Conservation (phyloP, 2,329 filamentous ascomycete genomes). For the Cladosporium sp. region DNA sequence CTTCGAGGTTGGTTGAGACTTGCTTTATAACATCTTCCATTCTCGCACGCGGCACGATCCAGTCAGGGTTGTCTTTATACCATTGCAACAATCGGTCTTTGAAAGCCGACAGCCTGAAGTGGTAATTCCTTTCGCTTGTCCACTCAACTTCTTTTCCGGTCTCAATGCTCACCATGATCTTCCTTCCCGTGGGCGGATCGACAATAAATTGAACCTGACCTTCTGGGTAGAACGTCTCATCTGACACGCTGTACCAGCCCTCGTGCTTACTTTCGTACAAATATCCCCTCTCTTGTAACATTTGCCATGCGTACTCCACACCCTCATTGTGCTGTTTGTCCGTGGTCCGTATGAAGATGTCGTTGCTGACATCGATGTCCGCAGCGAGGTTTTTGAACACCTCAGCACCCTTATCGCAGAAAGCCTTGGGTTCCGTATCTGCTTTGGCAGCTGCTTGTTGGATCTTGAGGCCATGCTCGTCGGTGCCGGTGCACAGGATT, state of each 20-base stretch:
- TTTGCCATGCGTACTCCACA: slow-evolving; percentile 84
- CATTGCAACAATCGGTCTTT: slow-evolving; percentile 73
- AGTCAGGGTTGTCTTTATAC: slow-evolving; percentile 72
- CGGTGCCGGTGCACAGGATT: slow-evolving; percentile 82
- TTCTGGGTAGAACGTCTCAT: slow-evolving; percentile 92
- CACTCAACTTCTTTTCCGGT: slow-evolving; percentile 93
- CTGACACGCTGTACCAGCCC: slow-evolving; percentile 95
- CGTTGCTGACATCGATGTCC: slow-evolving; percentile 66
- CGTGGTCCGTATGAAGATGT: slow-evolving; percentile 91
- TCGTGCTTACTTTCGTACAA: slow-evolving; percentile 84
- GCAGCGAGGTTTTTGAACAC: slow-evolving; percentile 73
- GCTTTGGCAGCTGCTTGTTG: slow-evolving; percentile 77
- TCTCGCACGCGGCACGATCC: slow-evolving; percentile 67
- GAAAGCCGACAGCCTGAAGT: slow-evolving; percentile 85
- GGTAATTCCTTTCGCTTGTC: slow-evolving; percentile 90
- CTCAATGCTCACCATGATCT: slow-evolving; percentile 72
- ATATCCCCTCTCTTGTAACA: slow-evolving; percentile 69
- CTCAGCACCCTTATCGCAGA: slow-evolving; percentile 80
- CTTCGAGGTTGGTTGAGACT: slow-evolving; percentile 73
- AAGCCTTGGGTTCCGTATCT: slow-evolving; percentile 69
- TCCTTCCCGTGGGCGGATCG: slow-evolving; percentile 75
- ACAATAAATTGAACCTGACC: slow-evolving; percentile 68
- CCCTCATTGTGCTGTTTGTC: slow-evolving; percentile 76
- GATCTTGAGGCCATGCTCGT: slow-evolving; percentile 97
- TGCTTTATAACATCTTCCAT: slow-evolving; percentile 76